These are phyloP conservation scores for Rhynchospora breviuscula DNA, from an alignment of 176 grass and related monocot genomes.

Conservation along the genomic window DNA sequence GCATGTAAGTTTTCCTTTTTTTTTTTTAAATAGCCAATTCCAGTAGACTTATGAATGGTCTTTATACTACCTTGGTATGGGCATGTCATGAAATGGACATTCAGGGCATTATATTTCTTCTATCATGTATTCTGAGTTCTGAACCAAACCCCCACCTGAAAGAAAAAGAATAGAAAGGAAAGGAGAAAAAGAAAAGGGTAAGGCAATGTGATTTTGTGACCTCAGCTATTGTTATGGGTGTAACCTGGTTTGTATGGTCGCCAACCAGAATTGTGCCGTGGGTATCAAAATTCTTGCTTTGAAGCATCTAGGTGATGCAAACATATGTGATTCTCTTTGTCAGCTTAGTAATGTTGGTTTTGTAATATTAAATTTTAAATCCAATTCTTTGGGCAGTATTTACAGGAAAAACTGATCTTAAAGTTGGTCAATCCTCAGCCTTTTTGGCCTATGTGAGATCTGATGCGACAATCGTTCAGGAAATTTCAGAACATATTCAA, in stretches of 20 bases:
- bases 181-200: not conserved
- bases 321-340: not conserved
- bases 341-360: not conserved
- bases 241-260: not conserved
- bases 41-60: too few species aligned
- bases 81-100: not conserved
- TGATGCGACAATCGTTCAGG: constrained; percentile 34
- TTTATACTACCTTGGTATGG: not conserved
- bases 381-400: constrained; percentile 44
- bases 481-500: constrained; percentile 36
- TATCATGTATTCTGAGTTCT: not conserved
- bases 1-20: constrained; percentile 37
- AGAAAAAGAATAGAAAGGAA: not conserved
- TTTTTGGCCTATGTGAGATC: constrained; percentile 88
- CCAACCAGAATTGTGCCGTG: not conserved
- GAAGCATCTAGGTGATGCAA: not conserved
- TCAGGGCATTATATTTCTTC: not conserved
- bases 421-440: constrained; percentile 71
- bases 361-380: not conserved
- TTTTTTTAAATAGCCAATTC: not conserved
- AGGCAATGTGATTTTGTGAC: not conserved
- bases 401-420: constrained; percentile 66
- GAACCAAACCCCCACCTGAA: not conserved
- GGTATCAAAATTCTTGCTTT: not conserved
- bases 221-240: not conserved